Evolutionary conservation across 352 stramenopile species (phyloP), one percentile per base, ranked within the genome.

Genomic region (Globisporangium abappressorium): DNA sequence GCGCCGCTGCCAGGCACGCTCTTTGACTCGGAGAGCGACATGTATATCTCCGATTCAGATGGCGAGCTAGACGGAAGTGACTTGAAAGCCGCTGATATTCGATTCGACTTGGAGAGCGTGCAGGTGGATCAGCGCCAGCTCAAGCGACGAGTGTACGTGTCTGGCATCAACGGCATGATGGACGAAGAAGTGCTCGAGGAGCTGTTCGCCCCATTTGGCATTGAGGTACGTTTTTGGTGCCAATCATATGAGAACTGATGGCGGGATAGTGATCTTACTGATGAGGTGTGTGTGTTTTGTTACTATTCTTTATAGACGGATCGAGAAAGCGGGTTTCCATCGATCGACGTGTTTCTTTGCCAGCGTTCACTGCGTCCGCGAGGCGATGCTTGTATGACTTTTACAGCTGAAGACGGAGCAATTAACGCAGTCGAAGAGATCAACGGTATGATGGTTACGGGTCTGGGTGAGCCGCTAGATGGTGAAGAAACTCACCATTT

Each of bases 1-100:
- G 24, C 56, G 0, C 33, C 49, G 5, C 33, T 49, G 28, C 8
- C 22, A 36, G 57, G 49, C 11, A 22, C 65, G 30, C 51, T 64
- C 6, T 63, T 64, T 26, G 66, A 71, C 24, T 62, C 36, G 14
- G 26, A 55, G 61, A 67, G 51, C 51, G 64, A 76, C 47, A 68
- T 73, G 28, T 85, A 78, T 57, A 85, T 91, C 57, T 78, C 74
- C 0, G 81, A 88, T 28, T 89, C 81, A 41, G 83, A 91, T 30
- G 65, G 77, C 22, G 80, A 84, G 20, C n/a, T 30, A 22, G 58
- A 67, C 6, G 72, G 70, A n/a, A 69, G 58, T 15, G 28, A 65
- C 18, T 43, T 70, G 67, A 60, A 67, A 69, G 56, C 33, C 49
- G 20, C 63, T 2, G 80, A 91, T n/a, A 89, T 90, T 71, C 79